Evolutionary conservation across 148 eudicot genomes (phyloP), one percentile per base, ranked within the genome.

Genomic region (Silene uniflora): DNA sequence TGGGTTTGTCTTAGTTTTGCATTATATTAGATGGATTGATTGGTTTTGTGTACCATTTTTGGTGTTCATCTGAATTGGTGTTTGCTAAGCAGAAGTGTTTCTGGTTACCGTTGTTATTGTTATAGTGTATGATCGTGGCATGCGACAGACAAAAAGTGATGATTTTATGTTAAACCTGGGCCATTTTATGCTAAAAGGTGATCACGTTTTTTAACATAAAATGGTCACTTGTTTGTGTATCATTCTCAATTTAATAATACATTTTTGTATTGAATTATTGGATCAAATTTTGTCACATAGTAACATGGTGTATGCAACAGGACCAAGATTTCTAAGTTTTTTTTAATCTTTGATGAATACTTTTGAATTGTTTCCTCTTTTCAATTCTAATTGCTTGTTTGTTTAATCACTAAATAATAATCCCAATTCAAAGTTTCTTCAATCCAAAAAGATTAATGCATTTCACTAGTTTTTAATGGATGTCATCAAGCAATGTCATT

Each of bases 41-140:
- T 60, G 63, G 63, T 23, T n/a, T 62, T 44, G 47, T 13, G 16
- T 70, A 21, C 16, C 74, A 71, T 77, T 25, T 77, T 19, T 77
- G n/a, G 27, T 61, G 46, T 46, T 14, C 35, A 27, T 27, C 1
- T 27, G 29, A n/a, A n/a, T n/a, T n/a, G n/a, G n/a, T n/a, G n/a
- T n/a, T n/a, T n/a, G n/a, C n/a, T n/a, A n/a, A n/a, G n/a, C n/a
- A n/a, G n/a, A n/a, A n/a, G n/a, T n/a, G n/a, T n/a, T n/a, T n/a
- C n/a, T n/a, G n/a, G n/a, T n/a, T n/a, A n/a, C n/a, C n/a, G n/a
- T n/a, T n/a, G n/a, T n/a, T n/a, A n/a, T n/a, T n/a, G n/a, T n/a
- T n/a, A n/a, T n/a, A n/a, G n/a, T n/a, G n/a, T n/a, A n/a, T n/a
- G n/a, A n/a, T n/a, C n/a, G n/a, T n/a, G n/a, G n/a, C n/a, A 2